A percentile compares a stretch with the other conserved stretches of the same genome.
phyloP scores from a whole-genome alignment of 2,329 filamentous ascomycete genomes.

The Pseudocercospora fuligena region DNA sequence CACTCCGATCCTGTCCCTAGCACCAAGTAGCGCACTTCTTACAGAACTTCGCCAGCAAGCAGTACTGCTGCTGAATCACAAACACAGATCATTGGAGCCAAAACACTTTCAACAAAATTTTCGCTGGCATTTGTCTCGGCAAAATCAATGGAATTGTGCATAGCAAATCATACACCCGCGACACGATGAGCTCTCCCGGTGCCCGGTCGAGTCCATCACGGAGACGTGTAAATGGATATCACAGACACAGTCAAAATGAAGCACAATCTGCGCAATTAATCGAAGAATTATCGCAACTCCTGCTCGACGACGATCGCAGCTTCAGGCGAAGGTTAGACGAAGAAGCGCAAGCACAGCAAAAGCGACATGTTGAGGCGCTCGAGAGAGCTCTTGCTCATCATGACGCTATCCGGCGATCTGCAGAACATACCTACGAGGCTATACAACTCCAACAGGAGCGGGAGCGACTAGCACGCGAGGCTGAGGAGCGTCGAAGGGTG shows the following conservation, averaged over 20 bases:
- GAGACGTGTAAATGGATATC: conserved; percentile 16
- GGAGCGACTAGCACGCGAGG: conserved; percentile 21
- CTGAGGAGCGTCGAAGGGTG: conserved; percentile 18
- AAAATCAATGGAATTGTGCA: neutral
- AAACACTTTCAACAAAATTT: neutral
- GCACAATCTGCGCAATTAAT: conserved; percentile 14
- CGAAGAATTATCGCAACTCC: conserved; percentile 25
- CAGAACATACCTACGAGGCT: conserved; percentile 23
- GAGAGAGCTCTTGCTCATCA: conserved; percentile 27
- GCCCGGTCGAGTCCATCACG: conserved; percentile 24
- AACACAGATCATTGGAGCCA: neutral
- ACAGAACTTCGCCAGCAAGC: neutral
- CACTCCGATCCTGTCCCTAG: neutral
- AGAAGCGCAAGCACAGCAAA: conserved; percentile 23
- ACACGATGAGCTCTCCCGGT: conserved; percentile 27
- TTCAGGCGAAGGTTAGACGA: conserved; percentile 29
- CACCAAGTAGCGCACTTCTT: neutral
- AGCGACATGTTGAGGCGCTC: conserved; percentile 28
- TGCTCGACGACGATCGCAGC: conserved; percentile 24
- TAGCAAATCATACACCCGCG: neutral
- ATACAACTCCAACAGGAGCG: conserved; percentile 25
- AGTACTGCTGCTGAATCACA: neutral
- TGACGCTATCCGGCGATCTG: conserved; percentile 24
- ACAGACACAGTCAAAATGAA: conserved; percentile 15
- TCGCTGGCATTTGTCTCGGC: neutral